Percentiles rank a stretch among this genome's conserved stretches.
Conservation (phyloP, 1,284 basidiomycete species). For the Pascua sp. region DNA sequence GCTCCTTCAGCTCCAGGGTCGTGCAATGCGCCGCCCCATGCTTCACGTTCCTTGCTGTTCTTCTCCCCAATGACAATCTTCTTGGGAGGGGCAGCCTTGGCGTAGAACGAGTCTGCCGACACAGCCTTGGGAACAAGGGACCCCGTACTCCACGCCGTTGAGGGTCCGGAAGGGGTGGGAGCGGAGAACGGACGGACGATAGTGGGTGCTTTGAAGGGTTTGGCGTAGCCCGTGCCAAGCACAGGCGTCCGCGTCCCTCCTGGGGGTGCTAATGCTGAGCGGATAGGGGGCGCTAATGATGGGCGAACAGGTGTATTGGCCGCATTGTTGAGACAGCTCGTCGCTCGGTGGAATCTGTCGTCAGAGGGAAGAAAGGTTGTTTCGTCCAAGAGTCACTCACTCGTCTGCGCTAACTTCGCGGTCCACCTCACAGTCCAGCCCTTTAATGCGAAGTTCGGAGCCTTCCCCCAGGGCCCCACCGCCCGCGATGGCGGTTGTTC, state of each 20-base stretch:
- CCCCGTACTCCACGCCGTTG: background rate
- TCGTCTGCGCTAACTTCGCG: slow-evolving; percentile 26
- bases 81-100: slow-evolving; percentile 18
- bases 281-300: background rate
- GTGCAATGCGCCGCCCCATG: slow-evolving; percentile 33
- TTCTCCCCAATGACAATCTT: slow-evolving; percentile 40
- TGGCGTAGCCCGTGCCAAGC: slow-evolving; percentile 13
- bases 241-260: no score
- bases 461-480: slow-evolving; percentile 27
- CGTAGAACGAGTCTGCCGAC: slow-evolving; percentile 31
- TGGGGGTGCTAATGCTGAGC: background rate
- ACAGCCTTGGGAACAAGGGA: background rate
- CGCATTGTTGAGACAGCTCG: slow-evolving; percentile 29
- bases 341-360: slow-evolving; percentile 27
- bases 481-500: slow-evolving; percentile 20
- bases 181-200: background rate
- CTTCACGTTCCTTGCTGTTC: slow-evolving; percentile 33
- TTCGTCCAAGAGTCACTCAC: slow-evolving; percentile 22
- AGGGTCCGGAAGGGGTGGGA: background rate
- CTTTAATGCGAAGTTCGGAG: slow-evolving; percentile 58
- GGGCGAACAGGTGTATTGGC: slow-evolving; percentile 3
- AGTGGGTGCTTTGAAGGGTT: slow-evolving; percentile 33
- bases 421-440: slow-evolving; percentile 59
- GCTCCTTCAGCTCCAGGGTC: slow-evolving; percentile 72
- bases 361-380: slow-evolving; percentile 12